A percentile compares a stretch with the other conserved stretches of the same genome.
Evolutionary conservation across 73 alveolate genomes (phyloP).

Genomic region (Halteria grandinella): DNA sequence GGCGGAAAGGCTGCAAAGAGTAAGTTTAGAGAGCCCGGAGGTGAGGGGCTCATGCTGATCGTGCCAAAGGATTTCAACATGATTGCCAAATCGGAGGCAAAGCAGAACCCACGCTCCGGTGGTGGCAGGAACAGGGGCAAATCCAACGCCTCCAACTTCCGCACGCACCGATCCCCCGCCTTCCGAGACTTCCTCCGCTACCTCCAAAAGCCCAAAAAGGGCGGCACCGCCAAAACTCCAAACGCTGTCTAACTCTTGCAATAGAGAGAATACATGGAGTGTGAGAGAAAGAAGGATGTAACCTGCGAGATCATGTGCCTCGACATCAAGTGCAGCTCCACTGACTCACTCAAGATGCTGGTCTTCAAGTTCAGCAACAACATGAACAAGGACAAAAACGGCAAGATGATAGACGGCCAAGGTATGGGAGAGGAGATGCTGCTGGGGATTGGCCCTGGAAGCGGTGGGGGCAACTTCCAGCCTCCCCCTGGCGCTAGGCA

Average conservation of each 20-base stretch:
- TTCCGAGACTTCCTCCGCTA: conserved; percentile 28
- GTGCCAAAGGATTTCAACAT: conserved; percentile 50
- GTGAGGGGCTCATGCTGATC: conserved; percentile 27
- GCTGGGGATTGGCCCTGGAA: no score
- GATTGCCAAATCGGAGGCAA: conserved; percentile 42
- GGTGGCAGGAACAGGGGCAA: neutral
- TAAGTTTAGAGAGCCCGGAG: conserved; percentile 40
- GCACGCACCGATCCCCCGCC: conserved; percentile 22
- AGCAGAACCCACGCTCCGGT: conserved; percentile 8
- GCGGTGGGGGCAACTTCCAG: no score
- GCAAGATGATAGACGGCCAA: neutral
- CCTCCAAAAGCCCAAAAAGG: conserved; percentile 29
- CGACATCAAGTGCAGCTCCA: conserved; percentile 14
- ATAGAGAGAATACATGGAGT: conserved; percentile 35
- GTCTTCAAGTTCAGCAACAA: conserved; percentile 35
- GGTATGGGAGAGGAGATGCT: no score
- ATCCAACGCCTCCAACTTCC: neutral
- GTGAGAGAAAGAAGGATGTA: conserved; percentile 43
- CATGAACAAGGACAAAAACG: neutral
- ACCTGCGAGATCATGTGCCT: conserved; percentile 40
- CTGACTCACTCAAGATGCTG: conserved; percentile 33
- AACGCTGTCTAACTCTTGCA: conserved; percentile 9
- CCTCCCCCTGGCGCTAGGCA: no score
- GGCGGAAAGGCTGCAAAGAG: conserved; percentile 35
- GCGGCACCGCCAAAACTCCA: conserved; percentile 19